Evolutionary conservation across 495 filamentous ascomycete species (phyloP), one percentile per base, ranked within the genome.

Genomic region (Neurospora sp.): DNA sequence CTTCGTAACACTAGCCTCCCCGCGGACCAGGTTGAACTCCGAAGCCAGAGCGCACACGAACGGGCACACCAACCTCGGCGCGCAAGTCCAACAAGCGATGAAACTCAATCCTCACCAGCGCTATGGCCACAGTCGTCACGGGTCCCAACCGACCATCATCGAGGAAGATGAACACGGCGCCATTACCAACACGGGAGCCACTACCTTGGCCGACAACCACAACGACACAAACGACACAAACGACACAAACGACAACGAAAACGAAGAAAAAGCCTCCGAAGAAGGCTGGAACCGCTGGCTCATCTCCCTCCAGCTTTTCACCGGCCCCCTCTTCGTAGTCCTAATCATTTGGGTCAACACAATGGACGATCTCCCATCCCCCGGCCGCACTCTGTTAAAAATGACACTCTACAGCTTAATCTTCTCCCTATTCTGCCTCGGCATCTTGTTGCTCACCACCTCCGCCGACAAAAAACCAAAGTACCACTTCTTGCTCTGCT

Each of bases 271-370:
- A 9, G 53, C 53, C 53, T 12, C 27, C 27, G 14, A 35, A 16
- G 27, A 65, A 69, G 88, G 90, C 68, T 97, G 94, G 93, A 96
- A 94, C 77, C 90, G 93, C 48, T 98, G 96, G 94, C 89, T 99
- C 5, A 85, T 97, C 45, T 86, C 88, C 9, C 80, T 94, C 31
- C 96, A 99, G 78, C 87, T 94, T 71, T 93, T 98, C 80, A 93
- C 91, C 0, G 94, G 94, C 0, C 96, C 96, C 0, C 84, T 96
- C 37, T 97, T 98, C 78, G 86, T 94, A 53, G 87, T 92, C 4
- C 75, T 93, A 14, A 89, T 96, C 53, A 78, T 91, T 39, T 97
- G 93, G 92, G 91, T 88, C 45, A 91, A 92, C 78, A 84, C 86
- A 38, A 82, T 85, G 68, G 83, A 88, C 20, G 87, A 88, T 2